Percentiles rank a stretch among this genome's conserved stretches.
Evolutionary conservation across 108 stramenopile genomes (phyloP).

Genomic region (Cylindrotheca closterium): DNA sequence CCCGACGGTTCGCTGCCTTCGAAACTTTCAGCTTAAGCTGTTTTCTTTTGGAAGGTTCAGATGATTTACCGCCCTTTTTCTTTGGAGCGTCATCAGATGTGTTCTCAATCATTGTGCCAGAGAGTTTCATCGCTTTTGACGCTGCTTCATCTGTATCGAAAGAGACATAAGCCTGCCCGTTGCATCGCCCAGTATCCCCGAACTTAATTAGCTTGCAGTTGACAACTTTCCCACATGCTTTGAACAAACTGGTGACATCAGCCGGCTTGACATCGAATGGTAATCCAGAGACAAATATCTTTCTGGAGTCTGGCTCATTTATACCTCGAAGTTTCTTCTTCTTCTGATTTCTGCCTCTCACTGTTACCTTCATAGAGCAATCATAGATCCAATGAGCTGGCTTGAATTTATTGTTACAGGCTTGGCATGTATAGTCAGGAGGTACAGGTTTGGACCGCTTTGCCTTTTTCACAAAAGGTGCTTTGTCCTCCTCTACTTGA

Average conservation of each 20-base stretch:
- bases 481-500: conserved; percentile 4
- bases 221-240: conserved; percentile 54
- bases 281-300: conserved; percentile 85
- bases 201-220: conserved; percentile 75
- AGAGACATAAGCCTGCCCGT: conserved; percentile 74
- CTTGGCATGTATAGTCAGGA: conserved; percentile 75
- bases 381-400: conserved; percentile 91
- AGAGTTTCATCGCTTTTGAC: conserved; percentile 56
- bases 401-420: conserved; percentile 72
- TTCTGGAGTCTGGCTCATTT: conserved; percentile 64
- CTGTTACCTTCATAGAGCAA: conserved; percentile 74
- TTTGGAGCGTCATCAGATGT: conserved; percentile 33
- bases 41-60: conserved; percentile 26
- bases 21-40: conserved; percentile 72
- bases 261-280: conserved; percentile 72
- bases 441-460: conserved; percentile 79
- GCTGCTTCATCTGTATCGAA: conserved; percentile 74
- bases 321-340: conserved; percentile 63
- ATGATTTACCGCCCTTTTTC: conserved; percentile 21
- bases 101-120: conserved; percentile 51
- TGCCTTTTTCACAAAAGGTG: conserved; percentile 49
- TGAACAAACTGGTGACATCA: conserved; percentile 61
- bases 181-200: conserved; percentile 80
- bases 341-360: conserved; percentile 66
- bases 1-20: conserved; percentile 64